Evolutionary conservation across 805 yeast species (phyloP).

Genomic region (Schizosaccharomyces cryophilus): DNA sequence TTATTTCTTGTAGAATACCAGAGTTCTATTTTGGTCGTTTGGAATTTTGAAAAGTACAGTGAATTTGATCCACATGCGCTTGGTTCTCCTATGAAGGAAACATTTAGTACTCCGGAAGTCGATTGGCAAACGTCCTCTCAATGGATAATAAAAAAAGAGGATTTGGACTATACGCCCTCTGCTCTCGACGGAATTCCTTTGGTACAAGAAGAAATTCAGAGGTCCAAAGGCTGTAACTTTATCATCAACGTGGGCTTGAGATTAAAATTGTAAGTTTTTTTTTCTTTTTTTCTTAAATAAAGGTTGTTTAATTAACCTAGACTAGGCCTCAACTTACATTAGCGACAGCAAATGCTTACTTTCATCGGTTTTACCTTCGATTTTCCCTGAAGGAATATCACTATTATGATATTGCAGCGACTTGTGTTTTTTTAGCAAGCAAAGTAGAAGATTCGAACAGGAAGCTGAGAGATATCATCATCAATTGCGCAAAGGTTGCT

Average conservation of each 20-base stretch:
- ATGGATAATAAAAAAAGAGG: not conserved
- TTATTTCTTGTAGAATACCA: too few relatives aligned
- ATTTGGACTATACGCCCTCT: constrained; percentile 14
- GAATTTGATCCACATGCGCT: not conserved
- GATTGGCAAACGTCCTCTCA: not conserved
- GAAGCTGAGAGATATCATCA: constrained; percentile 23
- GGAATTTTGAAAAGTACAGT: too few relatives aligned
- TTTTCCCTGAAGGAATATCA: constrained; percentile 20
- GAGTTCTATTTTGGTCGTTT: too few relatives aligned
- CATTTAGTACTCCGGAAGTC: not conserved
- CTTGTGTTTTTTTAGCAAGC: constrained; percentile 27
- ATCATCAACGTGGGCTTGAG: constrained; percentile 21
- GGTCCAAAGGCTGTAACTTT: constrained; percentile 26
- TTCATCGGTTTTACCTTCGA: constrained; percentile 30
- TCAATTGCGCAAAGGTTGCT: constrained; percentile 25
- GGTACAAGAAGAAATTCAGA: constrained; percentile 19
- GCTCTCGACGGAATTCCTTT: constrained; percentile 15
- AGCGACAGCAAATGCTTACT: constrained; percentile 22
- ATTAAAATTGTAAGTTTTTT: constrained; percentile 14
- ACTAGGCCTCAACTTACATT: constrained; percentile 22
- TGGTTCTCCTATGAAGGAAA: not conserved
- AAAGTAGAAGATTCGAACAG: constrained; percentile 30
- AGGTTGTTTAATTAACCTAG: not conserved
- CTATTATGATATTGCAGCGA: constrained; percentile 26
- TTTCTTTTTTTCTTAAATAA: not conserved